Evolutionary conservation across 2,329 filamentous ascomycete species (phyloP), one percentile per base, ranked within the genome.

Genomic region (Cadophora malorum): DNA sequence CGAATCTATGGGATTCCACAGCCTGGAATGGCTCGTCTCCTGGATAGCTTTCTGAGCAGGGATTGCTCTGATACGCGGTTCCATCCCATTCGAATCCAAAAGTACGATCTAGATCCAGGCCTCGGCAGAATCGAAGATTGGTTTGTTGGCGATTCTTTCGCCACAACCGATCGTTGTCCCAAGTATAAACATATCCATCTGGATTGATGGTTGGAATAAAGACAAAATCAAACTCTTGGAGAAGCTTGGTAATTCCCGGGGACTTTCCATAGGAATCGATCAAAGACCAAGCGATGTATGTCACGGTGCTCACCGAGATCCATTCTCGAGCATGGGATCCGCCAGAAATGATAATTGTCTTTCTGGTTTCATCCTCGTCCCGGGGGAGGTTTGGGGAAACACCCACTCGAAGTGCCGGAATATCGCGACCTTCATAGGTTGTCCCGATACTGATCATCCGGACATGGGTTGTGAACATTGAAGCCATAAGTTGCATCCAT

Each of bases 281-380:
- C 59, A 98, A 85, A 19, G 88, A 92, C 87, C 96, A 97, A 10
- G 95, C 93, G 35, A 97, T 82, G 75, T 97, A 98, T 75, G 91
- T 96, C 63, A 96, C 93, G 0, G 94, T 97, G 75, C 91, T 96
- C 0, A 91, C 94, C 58, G 93, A 93, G 72, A 99, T 97, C 96
- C 96, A 99, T 83, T 99, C 96, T 47, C 96, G 88, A 3, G 94
- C 95, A 79, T 98, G 96, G n/a, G 92, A 85, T 60, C 95, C 95
- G 64, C 93, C 96, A 4, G 90, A 90, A 23, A 99, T 83, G 62
- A 97, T 83, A 66, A 97, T 88, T 0, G 92, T 95, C 78, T 93
- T 93, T 61, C 92, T 88, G 5, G 83, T 84, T 14, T 77, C 75
- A 4, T 79, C 76, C 1, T 80, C 74, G 7, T 84, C 79, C 33